A percentile compares a stretch with the other conserved stretches of the same genome.
phyloP scores from a whole-genome alignment of 2,329 filamentous ascomycete genomes.

The Bipolaris sorokiniana region DNA sequence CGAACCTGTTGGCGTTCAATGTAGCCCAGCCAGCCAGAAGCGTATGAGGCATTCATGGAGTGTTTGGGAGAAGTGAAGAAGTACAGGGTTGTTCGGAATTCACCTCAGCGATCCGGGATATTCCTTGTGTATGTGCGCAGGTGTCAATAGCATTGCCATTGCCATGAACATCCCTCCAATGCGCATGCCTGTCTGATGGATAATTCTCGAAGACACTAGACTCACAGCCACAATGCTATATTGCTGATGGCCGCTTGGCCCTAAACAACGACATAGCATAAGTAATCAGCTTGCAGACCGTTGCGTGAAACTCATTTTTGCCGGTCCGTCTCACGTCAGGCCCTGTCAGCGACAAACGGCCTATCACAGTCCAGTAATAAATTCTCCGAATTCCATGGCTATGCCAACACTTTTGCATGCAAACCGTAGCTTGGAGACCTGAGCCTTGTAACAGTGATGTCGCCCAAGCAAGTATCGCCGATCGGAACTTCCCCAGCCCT shows the following conservation, averaged over 20 bases:
- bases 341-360: neutral
- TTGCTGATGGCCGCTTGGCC: neutral
- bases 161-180: neutral
- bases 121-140: neutral
- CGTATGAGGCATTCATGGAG: neutral
- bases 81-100: neutral
- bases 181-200: neutral
- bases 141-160: neutral
- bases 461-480: slow-evolving; percentile 16
- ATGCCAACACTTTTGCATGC: neutral
- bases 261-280: neutral
- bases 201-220: neutral
- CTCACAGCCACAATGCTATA: neutral
- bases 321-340: slow-evolving; percentile 4
- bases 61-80: neutral
- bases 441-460: slow-evolving; percentile 12
- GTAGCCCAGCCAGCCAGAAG: slow-evolving; percentile 22
- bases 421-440: neutral
- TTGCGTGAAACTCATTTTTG: slow-evolving; percentile 2
- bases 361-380: neutral
- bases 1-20: slow-evolving; percentile 61
- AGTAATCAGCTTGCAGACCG: neutral
- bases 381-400: neutral
- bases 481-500: slow-evolving; percentile 12
- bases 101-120: too few species aligned